Base-by-base conservation (phyloP, 2,329 filamentous ascomycete genomes). In the Botrytis aclada region DNA sequence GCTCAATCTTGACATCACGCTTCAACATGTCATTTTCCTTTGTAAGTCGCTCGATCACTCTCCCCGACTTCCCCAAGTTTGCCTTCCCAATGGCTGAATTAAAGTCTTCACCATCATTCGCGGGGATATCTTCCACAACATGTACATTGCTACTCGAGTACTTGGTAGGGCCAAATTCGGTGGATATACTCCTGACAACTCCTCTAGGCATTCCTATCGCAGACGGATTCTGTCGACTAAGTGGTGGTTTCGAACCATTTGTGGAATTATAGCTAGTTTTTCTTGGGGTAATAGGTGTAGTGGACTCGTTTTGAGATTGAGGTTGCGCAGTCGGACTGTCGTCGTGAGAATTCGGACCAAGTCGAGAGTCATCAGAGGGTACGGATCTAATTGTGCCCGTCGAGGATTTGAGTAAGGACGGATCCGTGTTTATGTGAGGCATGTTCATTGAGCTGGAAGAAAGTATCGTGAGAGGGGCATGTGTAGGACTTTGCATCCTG, bases 11-110 rank as follows among this genome's bases (percentile, higher is more conserved):
- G 73, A 93, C 85, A 75, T 95, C 92, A 70, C 92, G 88, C 78
- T 92, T 92, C 63, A 95, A 84, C 58, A 90, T 87, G 79, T 95
- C 93, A 77, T 94, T 94, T 80, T 95, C 93, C 70, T 90, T 90
- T 80, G 94, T 93, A 71, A 96, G 87, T 79, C 90, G 89, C 82
- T 96, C 93, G 81, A 96, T 95, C 70, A 94, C 92, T 47, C 91
- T 86, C 14, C 92, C 92, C 16, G 90, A 93, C 84, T 94, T 94
- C 61, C 92, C 92, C 3, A 92, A 83, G 4, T 89, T 90, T 12
- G 90, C 90, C 79, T 91, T 90, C 76, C 90, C 90, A 63, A 92
- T 87, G 4, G 90, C 90, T 43, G 89, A 89, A 79, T 91, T 90
- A 88, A 89, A 91, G 80, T 80, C 78, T 51, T 70, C 56, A 4